Conservation (phyloP, 305 asterid species). For the Striga hermonthica region DNA sequence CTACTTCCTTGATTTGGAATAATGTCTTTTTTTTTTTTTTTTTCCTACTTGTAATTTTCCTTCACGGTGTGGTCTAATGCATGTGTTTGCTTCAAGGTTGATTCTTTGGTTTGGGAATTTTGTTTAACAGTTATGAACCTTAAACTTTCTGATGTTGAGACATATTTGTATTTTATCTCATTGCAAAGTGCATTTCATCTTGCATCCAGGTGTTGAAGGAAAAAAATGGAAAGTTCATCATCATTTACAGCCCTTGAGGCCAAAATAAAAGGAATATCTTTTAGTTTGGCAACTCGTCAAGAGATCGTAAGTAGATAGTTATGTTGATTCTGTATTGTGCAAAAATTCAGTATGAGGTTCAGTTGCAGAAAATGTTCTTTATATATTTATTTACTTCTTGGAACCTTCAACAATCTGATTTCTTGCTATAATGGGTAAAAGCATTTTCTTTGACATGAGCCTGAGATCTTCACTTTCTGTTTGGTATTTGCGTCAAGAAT, state of each 20-base stretch:
- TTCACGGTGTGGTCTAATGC: conserved; percentile 4
- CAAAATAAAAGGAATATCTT: conserved; percentile 53
- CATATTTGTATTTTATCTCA: conserved; percentile 23
- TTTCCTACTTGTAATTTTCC: conserved; percentile 11
- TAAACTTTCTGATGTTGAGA: conserved; percentile 10
- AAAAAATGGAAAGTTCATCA: conserved; percentile 67
- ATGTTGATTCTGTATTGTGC: conserved; percentile 18
- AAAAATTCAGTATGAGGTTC: conserved; percentile 9
- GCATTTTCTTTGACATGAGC: conserved; percentile 8
- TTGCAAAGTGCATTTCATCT: conserved; percentile 21
- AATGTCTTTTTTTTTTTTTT: neutral
- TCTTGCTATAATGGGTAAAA: neutral
- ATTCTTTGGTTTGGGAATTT: conserved; percentile 2
- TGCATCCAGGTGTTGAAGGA: conserved; percentile 36
- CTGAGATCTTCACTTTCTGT: conserved; percentile 11
- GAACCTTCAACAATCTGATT: conserved; percentile 17
- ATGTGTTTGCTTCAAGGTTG: conserved; percentile 3
- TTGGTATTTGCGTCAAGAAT: conserved; percentile 19
- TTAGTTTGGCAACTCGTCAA: conserved; percentile 75
- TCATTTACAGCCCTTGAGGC: conserved; percentile 47
- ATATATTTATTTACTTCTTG: neutral
- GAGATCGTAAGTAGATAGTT: conserved; percentile 70
- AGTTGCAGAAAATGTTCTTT: conserved; percentile 11
- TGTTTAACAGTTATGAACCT: conserved; percentile 13
- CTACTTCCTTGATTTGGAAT: conserved; percentile 1